Base-by-base conservation (phyloP, 176 grass and related monocot genomes). In the Phoenix dactylifera region DNA sequence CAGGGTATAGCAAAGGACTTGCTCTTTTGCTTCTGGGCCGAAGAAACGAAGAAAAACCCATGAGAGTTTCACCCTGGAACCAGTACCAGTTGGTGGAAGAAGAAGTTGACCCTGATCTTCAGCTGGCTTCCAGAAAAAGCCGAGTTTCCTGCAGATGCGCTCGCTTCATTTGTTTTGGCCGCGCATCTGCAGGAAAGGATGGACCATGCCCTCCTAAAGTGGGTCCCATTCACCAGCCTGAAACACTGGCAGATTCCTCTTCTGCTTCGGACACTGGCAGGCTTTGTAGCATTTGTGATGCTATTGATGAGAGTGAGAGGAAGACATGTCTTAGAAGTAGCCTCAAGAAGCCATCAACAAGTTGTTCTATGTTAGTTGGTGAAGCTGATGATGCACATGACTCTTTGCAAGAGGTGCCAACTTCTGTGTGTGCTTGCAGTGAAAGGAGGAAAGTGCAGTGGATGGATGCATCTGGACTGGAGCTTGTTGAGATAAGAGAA, bases 21-120 rank as follows among this genome's bases (percentile, higher is more conserved):
- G 51, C 57, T 53, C 16, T 30, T 57, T 4, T 52, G n/a, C 12
- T 72, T 25, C 25, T 72, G 16, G 15, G 50, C 26, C 19, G 6
- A 16, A 52, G 57, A 32, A 72, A 15, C 16, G 49, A 23, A 32
- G 49, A 52, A 71, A 15, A 4, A 61, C 48, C 22, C 44, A 72
- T 72, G 69, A 72, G 49, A 72, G 69, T 72, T 61, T 61, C 57
- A 7, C 69, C 69, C 10, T 72, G 57, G 58, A 61, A 30, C 28
- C 70, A 63, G 12, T 55, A 24, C 28, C 26, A 63, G 14, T 55
- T 55, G 18, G 59, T 24, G 5, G 25, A 63, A 54, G 50, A 63
- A 54, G 50, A 63, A 73, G 51, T 16, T 63, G 30, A 54, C 52
- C 51, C 18, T 63, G 14, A 55, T 16, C 16, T 73, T 24, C 70